These are phyloP conservation scores for Lathyrus aphaca DNA, from an alignment of 306 rosid genomes.

Conservation along the genomic window DNA sequence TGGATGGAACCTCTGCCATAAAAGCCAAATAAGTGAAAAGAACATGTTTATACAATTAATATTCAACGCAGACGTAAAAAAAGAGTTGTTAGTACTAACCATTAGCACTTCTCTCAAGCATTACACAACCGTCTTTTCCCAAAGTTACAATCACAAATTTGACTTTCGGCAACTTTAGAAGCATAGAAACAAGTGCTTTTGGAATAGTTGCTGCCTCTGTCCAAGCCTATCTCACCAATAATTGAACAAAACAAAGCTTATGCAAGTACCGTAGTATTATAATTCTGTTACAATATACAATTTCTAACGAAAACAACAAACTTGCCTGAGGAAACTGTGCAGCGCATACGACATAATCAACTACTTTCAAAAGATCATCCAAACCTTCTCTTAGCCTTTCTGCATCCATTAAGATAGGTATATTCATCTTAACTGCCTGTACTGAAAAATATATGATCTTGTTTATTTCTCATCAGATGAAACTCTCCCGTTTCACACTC, in stretches of 20 bases:
- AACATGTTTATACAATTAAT: constrained; percentile 40
- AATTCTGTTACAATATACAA: neutral
- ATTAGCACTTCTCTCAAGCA: constrained; percentile 74
- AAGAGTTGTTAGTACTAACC: constrained; percentile 43
- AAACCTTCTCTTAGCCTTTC: constrained; percentile 87
- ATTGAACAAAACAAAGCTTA: neutral
- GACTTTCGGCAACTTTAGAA: constrained; percentile 72
- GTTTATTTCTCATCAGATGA: constrained; percentile 10
- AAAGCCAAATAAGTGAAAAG: constrained; percentile 34
- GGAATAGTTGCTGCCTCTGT: constrained; percentile 74
- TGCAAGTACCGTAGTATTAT: neutral
- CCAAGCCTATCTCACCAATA: constrained; percentile 65
- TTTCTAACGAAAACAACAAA: constrained; percentile 36
- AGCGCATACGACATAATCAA: constrained; percentile 76
- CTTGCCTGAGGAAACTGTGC: constrained; percentile 81
- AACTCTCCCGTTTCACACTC: too few relatives aligned
- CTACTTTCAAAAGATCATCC: constrained; percentile 69
- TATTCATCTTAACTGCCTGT: constrained; percentile 73
- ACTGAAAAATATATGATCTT: constrained; percentile 41
- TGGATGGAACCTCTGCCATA: constrained; percentile 56
- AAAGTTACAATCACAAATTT: constrained; percentile 83
- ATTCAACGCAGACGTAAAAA: constrained; percentile 12
- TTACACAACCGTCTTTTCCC: constrained; percentile 92
- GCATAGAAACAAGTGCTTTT: constrained; percentile 75
- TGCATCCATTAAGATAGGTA: constrained; percentile 83